These are phyloP conservation scores for Quercus ilex DNA, from an alignment of 306 rosid genomes.

Conservation along the genomic window DNA sequence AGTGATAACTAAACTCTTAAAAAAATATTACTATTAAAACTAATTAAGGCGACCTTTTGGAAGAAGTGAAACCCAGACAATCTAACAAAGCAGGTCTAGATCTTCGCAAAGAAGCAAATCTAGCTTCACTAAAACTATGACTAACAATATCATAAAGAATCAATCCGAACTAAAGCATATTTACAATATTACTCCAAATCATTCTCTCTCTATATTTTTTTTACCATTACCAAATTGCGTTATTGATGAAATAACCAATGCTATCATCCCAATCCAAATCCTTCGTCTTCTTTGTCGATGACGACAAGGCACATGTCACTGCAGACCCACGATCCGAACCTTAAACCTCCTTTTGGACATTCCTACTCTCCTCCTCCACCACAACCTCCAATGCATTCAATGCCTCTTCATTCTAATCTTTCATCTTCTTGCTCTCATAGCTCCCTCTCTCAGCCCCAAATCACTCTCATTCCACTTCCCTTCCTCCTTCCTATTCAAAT, in stretches of 20 bases:
- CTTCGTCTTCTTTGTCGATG: neutral
- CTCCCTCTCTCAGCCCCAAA: conserved; percentile 41
- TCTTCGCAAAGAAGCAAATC: no score
- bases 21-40: no score
- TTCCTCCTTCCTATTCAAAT: conserved; percentile 33
- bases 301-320: conserved; percentile 24
- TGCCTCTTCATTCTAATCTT: conserved; percentile 45
- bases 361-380: conserved; percentile 25
- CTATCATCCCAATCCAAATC: conserved; percentile 55
- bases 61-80: no score
- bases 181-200: no score
- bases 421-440: conserved; percentile 54
- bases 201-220: neutral
- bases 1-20: no score
- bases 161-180: neutral
- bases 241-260: conserved; percentile 70
- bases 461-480: conserved; percentile 42
- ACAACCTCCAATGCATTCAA: conserved; percentile 40
- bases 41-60: no score
- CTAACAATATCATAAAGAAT: neutral
- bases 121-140: no score
- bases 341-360: conserved; percentile 9
- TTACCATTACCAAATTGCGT: conserved; percentile 41
- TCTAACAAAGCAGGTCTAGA: no score
- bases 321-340: conserved; percentile 21